These are phyloP conservation scores for Acanthamoeba lugdunensis DNA, from an alignment of 208 protist species.

Conservation along the genomic window DNA sequence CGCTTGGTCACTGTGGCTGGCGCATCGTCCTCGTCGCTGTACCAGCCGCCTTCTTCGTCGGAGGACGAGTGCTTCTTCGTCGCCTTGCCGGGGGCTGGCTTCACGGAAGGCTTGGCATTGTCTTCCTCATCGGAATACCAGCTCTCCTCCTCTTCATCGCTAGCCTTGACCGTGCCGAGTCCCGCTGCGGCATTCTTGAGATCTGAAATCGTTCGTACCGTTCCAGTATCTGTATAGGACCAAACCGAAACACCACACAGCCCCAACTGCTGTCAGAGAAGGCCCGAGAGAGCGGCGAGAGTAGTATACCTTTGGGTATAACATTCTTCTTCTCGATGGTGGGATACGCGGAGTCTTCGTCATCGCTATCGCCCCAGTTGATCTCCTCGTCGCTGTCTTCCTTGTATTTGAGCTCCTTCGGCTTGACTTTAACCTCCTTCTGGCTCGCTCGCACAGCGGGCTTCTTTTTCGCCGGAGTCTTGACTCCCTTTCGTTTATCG, in stretches of 20 bases:
- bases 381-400: constrained; percentile 56
- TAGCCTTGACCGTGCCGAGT: neutral
- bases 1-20: constrained; percentile 39
- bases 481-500: neutral
- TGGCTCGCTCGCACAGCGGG: neutral
- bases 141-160: constrained; percentile 36
- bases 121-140: constrained; percentile 64
- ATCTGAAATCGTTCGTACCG: constrained; percentile 22
- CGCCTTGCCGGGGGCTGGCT: neutral
- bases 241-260: neutral
- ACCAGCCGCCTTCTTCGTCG: constrained; percentile 26
- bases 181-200: constrained; percentile 9
- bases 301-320: neutral
- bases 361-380: constrained; percentile 11
- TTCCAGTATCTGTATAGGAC: neutral
- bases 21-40: constrained; percentile 60
- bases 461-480: constrained; percentile 6
- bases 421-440: constrained; percentile 43
- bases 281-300: neutral
- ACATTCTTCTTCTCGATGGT: constrained; percentile 68
- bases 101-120: neutral
- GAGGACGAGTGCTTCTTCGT: neutral
- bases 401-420: constrained; percentile 32
- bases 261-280: no score
- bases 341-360: constrained; percentile 33